Evolutionary conservation across 306 rosid genomes (phyloP).

Genomic region (Sicyos edulis): DNA sequence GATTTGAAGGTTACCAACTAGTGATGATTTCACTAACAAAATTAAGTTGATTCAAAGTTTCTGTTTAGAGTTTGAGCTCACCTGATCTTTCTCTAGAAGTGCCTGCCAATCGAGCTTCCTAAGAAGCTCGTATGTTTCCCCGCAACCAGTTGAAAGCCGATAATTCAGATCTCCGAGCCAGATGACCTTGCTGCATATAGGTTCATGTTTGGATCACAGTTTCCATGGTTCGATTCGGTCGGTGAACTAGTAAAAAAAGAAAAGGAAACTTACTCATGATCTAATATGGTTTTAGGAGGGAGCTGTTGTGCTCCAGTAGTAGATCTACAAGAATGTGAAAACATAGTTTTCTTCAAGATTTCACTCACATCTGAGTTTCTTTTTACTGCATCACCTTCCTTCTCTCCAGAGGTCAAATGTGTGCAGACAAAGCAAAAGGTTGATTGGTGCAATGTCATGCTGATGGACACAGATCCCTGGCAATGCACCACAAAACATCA

Average conservation of each 20-base stretch:
- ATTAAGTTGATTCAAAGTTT: neutral
- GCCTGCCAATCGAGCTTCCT: slow-evolving; percentile 68
- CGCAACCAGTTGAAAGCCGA: slow-evolving; percentile 54
- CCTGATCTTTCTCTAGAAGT: slow-evolving; percentile 84
- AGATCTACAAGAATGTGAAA: slow-evolving; percentile 35
- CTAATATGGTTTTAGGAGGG: slow-evolving; percentile 52
- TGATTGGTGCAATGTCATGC: slow-evolving; percentile 61
- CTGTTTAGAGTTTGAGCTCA: slow-evolving; percentile 19
- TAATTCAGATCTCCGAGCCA: slow-evolving; percentile 97
- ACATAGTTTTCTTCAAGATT: slow-evolving; percentile 73
- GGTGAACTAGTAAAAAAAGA: neutral
- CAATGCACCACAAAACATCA: slow-evolving; percentile 8
- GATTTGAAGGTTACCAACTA: neutral
- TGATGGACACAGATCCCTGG: slow-evolving; percentile 82
- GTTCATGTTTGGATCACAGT: neutral
- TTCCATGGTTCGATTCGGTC: neutral
- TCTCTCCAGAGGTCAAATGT: slow-evolving; percentile 89
- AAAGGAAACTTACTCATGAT: slow-evolving; percentile 45
- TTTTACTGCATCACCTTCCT: slow-evolving; percentile 63
- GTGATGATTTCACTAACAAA: neutral
- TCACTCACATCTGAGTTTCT: slow-evolving; percentile 68
- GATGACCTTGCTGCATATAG: slow-evolving; percentile 50
- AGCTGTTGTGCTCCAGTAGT: slow-evolving; percentile 18
- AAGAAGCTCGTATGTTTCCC: slow-evolving; percentile 54
- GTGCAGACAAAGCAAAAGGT: slow-evolving; percentile 86